Percentiles rank a stretch among this genome's conserved stretches.
Evolutionary conservation across 352 stramenopile genomes (phyloP).

Genomic region (Pythium utonaiense): DNA sequence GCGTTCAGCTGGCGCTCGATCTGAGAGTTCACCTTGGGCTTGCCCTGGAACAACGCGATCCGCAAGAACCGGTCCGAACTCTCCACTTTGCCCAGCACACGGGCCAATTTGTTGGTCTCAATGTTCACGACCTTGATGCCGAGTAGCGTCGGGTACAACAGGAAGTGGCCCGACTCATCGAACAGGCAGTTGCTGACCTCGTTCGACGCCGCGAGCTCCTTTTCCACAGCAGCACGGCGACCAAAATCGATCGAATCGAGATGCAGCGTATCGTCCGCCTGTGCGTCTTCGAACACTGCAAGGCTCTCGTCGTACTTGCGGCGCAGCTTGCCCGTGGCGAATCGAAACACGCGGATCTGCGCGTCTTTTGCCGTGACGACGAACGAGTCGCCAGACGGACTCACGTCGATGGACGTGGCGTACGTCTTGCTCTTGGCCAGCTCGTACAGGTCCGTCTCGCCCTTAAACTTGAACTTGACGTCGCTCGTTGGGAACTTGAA

Average conservation of each 20-base stretch:
- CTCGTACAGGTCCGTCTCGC: conserved; percentile 96
- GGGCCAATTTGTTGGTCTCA: conserved; percentile 90
- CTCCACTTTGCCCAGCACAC: conserved; percentile 94
- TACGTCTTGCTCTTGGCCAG: conserved; percentile 92
- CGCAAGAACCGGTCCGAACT: conserved; percentile 94
- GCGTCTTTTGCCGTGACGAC: conserved; percentile 85
- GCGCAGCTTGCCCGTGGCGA: conserved; percentile 84
- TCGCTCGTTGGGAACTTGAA: conserved; percentile 42
- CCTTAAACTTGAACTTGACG: conserved; percentile 91
- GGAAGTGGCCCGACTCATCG: conserved; percentile 94
- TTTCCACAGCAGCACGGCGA: conserved; percentile 80
- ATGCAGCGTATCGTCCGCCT: conserved; percentile 65
- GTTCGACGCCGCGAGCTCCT: conserved; percentile 57
- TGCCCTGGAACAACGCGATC: conserved; percentile 92
- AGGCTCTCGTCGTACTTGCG: conserved; percentile 89
- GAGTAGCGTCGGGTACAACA: conserved; percentile 94
- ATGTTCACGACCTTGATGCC: conserved; percentile 97
- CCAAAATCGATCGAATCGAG: conserved; percentile 88
- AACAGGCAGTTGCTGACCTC: conserved; percentile 89
- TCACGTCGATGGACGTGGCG: conserved; percentile 75
- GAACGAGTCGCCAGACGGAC: conserved; percentile 66
- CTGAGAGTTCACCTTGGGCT: conserved; percentile 95
- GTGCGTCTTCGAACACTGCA: conserved; percentile 85
- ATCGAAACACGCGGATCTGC: conserved; percentile 89
- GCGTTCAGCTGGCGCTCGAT: conserved; percentile 82